phyloP scores from a whole-genome alignment of 768 basidiomycete species.

The Pisolithus orientalis region DNA sequence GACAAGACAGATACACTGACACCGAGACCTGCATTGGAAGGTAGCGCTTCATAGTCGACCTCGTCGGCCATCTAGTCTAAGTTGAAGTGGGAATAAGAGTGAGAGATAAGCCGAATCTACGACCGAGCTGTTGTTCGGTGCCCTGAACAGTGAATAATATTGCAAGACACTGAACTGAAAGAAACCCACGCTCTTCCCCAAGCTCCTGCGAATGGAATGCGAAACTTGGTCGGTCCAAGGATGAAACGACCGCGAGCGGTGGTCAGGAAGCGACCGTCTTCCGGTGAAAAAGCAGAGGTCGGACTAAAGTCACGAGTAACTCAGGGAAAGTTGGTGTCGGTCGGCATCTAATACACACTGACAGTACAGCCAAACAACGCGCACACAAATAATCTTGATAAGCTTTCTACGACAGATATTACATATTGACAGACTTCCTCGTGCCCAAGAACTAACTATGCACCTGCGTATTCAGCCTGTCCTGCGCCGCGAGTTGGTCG shows the following conservation, averaged over 20 bases:
- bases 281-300: too few species aligned
- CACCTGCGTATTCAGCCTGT: constrained; percentile 25
- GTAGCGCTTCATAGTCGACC: constrained; percentile 61
- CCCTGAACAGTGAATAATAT: not conserved
- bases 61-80: constrained; percentile 33
- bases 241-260: constrained; percentile 3
- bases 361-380: not conserved
- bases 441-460: not conserved
- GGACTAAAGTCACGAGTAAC: not conserved
- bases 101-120: constrained; percentile 2
- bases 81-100: constrained; percentile 1
- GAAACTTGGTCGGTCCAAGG: not conserved
- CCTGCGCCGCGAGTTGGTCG: constrained; percentile 50
- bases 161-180: not conserved
- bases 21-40: constrained; percentile 73
- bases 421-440: not conserved
- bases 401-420: not conserved
- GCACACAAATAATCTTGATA: not conserved
- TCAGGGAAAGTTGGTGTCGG: not conserved
- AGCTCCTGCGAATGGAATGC: not conserved
- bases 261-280: not conserved
- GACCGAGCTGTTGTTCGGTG: constrained; percentile 2
- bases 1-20: constrained; percentile 29
- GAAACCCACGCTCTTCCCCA: not conserved
- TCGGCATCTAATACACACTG: not conserved